A percentile compares a stretch with the other conserved stretches of the same genome.
phyloP scores from a whole-genome alignment of 139 green algal genomes.

The Picochlorum costavermella region DNA sequence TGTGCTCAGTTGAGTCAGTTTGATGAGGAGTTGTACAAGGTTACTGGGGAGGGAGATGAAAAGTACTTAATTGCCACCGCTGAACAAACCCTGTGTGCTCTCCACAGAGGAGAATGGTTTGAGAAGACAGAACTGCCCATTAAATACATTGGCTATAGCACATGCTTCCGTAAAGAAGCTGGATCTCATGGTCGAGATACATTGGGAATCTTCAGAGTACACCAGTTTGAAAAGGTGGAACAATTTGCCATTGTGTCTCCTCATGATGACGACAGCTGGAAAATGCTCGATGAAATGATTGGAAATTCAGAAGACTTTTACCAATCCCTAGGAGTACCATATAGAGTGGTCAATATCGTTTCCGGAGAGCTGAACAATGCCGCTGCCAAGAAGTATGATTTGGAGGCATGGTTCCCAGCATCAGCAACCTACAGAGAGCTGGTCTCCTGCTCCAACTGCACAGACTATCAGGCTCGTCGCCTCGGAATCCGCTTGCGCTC shows the following conservation, averaged over 20 bases:
- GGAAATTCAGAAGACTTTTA: slow-evolving; percentile 80
- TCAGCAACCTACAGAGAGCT: slow-evolving; percentile 86
- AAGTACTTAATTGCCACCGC: slow-evolving; percentile 99
- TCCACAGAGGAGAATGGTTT: slow-evolving; percentile 90
- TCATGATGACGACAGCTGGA: slow-evolving; percentile 78
- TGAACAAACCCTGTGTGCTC: slow-evolving; percentile 94
- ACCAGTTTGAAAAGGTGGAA: slow-evolving; percentile 99
- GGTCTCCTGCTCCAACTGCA: slow-evolving; percentile 97
- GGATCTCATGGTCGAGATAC: slow-evolving; percentile 85
- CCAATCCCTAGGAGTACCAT: slow-evolving; percentile 69
- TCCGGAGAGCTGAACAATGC: slow-evolving; percentile 95
- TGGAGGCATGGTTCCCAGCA: slow-evolving; percentile 98
- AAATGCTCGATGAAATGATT: slow-evolving; percentile 95
- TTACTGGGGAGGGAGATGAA: slow-evolving; percentile 88
- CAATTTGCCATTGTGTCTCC: slow-evolving; percentile 90
- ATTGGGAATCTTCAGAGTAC: slow-evolving; percentile 84
- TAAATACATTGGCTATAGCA: slow-evolving; percentile 94
- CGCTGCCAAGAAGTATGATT: slow-evolving; percentile 98
- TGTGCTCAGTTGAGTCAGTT: slow-evolving; percentile 98
- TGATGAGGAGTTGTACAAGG: slow-evolving; percentile 97
- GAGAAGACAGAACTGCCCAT: slow-evolving; percentile 69
- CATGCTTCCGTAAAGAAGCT: slow-evolving; percentile 98
- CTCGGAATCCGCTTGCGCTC: slow-evolving; percentile 73
- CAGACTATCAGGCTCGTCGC: slow-evolving; percentile 83
- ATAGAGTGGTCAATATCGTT: slow-evolving; percentile 96